phyloP scores from a whole-genome alignment of 352 stramenopile genomes.

The Phytophthora podocarpi region DNA sequence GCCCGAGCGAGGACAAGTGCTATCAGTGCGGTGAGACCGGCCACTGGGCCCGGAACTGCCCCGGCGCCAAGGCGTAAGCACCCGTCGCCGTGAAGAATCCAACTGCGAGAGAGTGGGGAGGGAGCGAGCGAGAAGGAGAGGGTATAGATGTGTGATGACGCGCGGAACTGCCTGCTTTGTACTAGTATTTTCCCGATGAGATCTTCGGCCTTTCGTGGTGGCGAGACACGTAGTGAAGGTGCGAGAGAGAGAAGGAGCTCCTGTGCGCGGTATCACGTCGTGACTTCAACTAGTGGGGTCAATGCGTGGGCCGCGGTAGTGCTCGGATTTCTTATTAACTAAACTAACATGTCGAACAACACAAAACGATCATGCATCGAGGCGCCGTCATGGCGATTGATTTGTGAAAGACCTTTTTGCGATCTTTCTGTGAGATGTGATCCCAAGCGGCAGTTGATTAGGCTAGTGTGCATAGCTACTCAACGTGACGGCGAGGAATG shows the following conservation, averaged over 20 bases:
- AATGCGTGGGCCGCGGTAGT: conserved; percentile 3
- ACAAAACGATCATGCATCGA: conserved; percentile 2
- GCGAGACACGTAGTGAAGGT: conserved; percentile 50
- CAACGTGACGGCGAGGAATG: no score
- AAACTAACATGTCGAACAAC: conserved; percentile 45
- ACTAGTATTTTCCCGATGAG: conserved; percentile 62
- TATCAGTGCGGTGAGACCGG: conserved; percentile 80
- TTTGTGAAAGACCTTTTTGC: no score
- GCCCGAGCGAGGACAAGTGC: conserved; percentile 75
- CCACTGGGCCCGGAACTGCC: conserved; percentile 86
- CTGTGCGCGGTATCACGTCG: conserved; percentile 10
- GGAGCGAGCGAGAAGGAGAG: conserved; percentile 51
- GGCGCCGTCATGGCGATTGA: no score
- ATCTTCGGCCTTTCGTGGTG: conserved; percentile 52
- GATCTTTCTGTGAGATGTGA: conserved; percentile 6
- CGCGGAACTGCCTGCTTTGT: conserved; percentile 58
- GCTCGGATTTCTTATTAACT: conserved; percentile 53
- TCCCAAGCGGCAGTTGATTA: no score
- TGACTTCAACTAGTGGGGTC: conserved; percentile 13
- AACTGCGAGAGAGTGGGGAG: conserved; percentile 45
- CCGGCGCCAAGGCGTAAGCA: conserved; percentile 54
- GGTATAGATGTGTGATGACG: conserved; percentile 52
- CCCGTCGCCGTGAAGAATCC: conserved; percentile 21
- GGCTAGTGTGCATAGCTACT: no score
- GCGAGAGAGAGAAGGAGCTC: conserved; percentile 45